Percentiles rank a stretch among this genome's conserved stretches.
Evolutionary conservation across 352 stramenopile species (phyloP).

Genomic region (Phytophthora cryptogea): DNA sequence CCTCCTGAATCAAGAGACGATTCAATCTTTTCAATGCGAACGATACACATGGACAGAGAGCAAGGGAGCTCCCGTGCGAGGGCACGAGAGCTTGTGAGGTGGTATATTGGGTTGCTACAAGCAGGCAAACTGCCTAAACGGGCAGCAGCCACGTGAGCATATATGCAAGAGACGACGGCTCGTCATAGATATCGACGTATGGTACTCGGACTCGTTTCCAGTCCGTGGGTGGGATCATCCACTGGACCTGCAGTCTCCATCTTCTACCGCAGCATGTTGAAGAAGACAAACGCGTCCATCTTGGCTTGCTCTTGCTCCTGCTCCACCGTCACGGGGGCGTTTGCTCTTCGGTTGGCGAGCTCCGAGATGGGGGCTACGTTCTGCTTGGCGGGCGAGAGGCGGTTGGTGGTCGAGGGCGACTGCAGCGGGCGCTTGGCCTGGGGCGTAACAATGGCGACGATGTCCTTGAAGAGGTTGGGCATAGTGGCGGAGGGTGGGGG

Average conservation of each 20-base stretch:
- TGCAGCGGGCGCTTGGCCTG: slow-evolving; percentile 38
- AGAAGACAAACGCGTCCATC: slow-evolving; percentile 54
- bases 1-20: too few relatives aligned
- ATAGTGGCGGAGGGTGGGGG: slow-evolving; percentile 33
- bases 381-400: slow-evolving; percentile 31
- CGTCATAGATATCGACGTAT: slow-evolving; percentile 39
- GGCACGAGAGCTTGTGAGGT: slow-evolving; percentile 21
- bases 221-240: too few relatives aligned
- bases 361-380: slow-evolving; percentile 29
- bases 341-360: slow-evolving; percentile 24
- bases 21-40: slow-evolving; percentile 2
- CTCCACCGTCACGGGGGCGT: slow-evolving; percentile 19
- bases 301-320: slow-evolving; percentile 45
- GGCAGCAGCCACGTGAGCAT: slow-evolving; percentile 1
- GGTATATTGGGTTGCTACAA: slow-evolving; percentile 26
- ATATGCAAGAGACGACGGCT: slow-evolving; percentile 7
- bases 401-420: slow-evolving; percentile 35
- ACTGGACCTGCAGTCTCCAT: too few relatives aligned
- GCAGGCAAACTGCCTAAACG: slow-evolving; percentile 1
- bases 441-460: slow-evolving; percentile 42
- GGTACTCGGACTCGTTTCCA: slow-evolving; percentile 13
- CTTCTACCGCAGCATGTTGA: slow-evolving; percentile 48
- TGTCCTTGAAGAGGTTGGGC: slow-evolving; percentile 50
- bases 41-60: slow-evolving; percentile 3
- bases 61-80: slow-evolving; percentile 19